Percentiles rank a stretch among this genome's conserved stretches.
Conservation (phyloP, 2,329 filamentous ascomycete genomes). For the Aspergillus transmontanensis region DNA sequence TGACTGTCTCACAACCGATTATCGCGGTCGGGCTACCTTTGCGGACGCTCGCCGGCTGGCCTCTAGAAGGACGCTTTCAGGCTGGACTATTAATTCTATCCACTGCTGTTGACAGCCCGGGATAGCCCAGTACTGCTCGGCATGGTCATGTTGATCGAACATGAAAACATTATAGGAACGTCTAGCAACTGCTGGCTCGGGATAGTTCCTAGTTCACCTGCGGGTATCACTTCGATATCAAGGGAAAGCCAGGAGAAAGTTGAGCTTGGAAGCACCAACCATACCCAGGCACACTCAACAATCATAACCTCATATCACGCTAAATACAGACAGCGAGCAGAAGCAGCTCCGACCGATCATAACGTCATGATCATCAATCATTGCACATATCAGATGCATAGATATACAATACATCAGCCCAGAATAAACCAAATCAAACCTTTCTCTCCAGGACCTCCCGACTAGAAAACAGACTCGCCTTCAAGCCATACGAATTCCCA, state of each 20-base stretch:
- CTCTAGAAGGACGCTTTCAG: neutral
- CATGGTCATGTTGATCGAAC: neutral
- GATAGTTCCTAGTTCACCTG: neutral
- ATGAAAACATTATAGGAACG: neutral
- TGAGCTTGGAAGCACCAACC: neutral
- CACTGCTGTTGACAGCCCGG: neutral
- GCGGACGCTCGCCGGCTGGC: neutral
- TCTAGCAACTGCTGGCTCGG: neutral
- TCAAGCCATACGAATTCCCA: constrained; percentile 64
- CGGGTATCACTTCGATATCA: neutral
- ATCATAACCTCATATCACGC: neutral
- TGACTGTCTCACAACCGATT: neutral
- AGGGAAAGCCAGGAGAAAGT: neutral
- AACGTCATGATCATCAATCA: neutral
- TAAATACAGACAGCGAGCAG: constrained; percentile 1
- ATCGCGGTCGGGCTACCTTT: neutral
- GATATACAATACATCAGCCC: neutral
- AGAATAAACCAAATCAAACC: constrained; percentile 14
- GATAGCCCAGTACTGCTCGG: neutral
- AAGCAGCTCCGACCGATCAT: constrained; percentile 11
- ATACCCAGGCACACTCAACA: neutral
- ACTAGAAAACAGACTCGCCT: constrained; percentile 51
- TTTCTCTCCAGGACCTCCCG: constrained; percentile 38
- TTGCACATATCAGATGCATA: neutral
- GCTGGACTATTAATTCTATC: neutral